Conservation (phyloP, 352 stramenopile genomes). For the Globisporangium heterothallicum region DNA sequence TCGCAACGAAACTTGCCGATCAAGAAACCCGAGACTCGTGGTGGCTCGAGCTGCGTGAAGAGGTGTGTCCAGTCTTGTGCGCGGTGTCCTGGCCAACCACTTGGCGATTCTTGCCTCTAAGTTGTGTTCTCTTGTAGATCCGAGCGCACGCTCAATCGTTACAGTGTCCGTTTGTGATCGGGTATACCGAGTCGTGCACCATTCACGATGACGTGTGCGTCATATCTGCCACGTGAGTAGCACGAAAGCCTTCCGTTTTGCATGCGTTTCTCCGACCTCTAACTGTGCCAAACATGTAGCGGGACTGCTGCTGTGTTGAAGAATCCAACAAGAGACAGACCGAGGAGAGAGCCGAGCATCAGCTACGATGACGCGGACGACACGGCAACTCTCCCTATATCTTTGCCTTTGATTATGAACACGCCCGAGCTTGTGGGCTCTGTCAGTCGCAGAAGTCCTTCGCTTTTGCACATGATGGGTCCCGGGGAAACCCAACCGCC, state of each 20-base stretch:
- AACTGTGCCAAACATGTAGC: constrained; percentile 15
- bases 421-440: constrained; percentile 34
- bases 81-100: not conserved
- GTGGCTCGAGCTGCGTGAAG: constrained; percentile 96
- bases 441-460: constrained; percentile 39
- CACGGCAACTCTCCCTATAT: constrained; percentile 14
- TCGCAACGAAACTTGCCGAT: constrained; percentile 94
- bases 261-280: not conserved
- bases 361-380: constrained; percentile 43
- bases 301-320: constrained; percentile 77
- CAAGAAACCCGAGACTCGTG: constrained; percentile 97
- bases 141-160: constrained; percentile 93
- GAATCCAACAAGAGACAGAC: constrained; percentile 45
- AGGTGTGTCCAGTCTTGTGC: constrained; percentile 36
- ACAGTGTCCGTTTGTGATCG: constrained; percentile 95
- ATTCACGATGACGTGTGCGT: constrained; percentile 97
- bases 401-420: constrained; percentile 29
- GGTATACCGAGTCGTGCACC: constrained; percentile 94
- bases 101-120: not conserved
- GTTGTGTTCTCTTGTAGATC: constrained; percentile 48
- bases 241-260: not conserved
- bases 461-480: constrained; percentile 27
- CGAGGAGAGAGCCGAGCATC: constrained; percentile 21
- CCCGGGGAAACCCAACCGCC: constrained; percentile 10
- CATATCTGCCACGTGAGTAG: constrained; percentile 91